Base-by-base conservation (phyloP, 2,329 filamentous ascomycete genomes). In the Alternaria triticimaculans region DNA sequence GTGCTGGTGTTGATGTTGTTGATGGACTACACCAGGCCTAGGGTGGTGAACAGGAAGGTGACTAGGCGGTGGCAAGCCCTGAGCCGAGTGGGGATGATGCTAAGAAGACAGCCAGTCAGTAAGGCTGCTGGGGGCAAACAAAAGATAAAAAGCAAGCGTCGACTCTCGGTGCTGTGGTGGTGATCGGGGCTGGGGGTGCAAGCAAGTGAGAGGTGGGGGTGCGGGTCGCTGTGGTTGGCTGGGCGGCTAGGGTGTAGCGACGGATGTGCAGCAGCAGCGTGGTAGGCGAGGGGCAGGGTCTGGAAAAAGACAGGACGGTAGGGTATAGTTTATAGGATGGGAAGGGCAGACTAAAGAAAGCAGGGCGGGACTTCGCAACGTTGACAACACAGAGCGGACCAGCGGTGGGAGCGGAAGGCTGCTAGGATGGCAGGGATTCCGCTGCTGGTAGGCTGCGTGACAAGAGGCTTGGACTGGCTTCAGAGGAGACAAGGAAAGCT, bases 51-150 rank as follows among this genome's bases (percentile, higher is more conserved):
- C 76, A 62, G 73, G 76, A 55, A 78, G 87, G 78, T 91, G 85
- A 72, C 85, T 83, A 66, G 84, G 84, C 76, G 84, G 81, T 75
- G 88, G 87, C 82, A 90, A 89, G 87, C 90, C 90, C 85, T 92
- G 89, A 82, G 89, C 88, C 80, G 90, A 88, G 84, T 91, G 89
- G 83, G 89, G 87, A 84, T 92, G 90, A 87, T 92, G 90, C 90
- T 93, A 88, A 75, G 70, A 70, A 25, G 65, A 65, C 61, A 66
- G 51, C 60, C 66, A 69, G 76, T 79, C 71, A 80, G 77, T 71
- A 73, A 72, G 43, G 65, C 56, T 62, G 62, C 66, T 55, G 63
- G 48, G 69, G 62, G 67, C 63, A 58, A 51, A 26, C 55, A 61
- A 65, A 70, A 59, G 51, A 63, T 67, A 58, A 66, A 54, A 48